Percentiles rank a stretch among this genome's conserved stretches.
phyloP scores from a whole-genome alignment of 1,139 yeast species.

The Pichia cactophila region DNA sequence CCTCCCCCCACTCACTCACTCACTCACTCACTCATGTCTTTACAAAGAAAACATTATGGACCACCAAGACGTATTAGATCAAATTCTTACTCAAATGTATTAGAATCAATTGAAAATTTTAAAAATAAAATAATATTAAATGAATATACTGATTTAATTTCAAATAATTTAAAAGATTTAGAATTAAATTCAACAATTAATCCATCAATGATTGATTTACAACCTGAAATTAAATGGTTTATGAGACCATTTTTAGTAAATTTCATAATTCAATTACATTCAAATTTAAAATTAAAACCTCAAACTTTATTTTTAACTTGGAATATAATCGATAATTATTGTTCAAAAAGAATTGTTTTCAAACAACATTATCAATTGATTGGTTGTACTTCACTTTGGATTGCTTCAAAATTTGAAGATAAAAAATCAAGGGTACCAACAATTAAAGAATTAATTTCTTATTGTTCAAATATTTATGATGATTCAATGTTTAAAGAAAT shows the following conservation, averaged over 20 bases:
- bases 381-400: conserved; percentile 91
- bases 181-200: conserved; percentile 31
- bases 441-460: conserved; percentile 61
- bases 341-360: conserved; percentile 85
- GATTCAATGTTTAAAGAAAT: conserved; percentile 88
- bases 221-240: conserved; percentile 88
- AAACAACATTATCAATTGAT: conserved; percentile 88
- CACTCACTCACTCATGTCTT: not conserved
- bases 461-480: conserved; percentile 83
- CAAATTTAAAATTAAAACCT: conserved; percentile 65
- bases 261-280: conserved; percentile 74
- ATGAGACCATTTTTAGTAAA: conserved; percentile 88
- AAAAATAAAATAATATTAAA: conserved; percentile 36
- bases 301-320: conserved; percentile 76
- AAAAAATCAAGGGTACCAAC: conserved; percentile 81
- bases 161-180: conserved; percentile 26
- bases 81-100: conserved; percentile 33
- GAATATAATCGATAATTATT: conserved; percentile 81
- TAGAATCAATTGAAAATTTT: conserved; percentile 42
- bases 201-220: conserved; percentile 73
- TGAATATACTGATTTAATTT: conserved; percentile 33
- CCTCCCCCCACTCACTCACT: not conserved
- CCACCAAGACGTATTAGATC: conserved; percentile 37
- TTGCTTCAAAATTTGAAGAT: conserved; percentile 90
- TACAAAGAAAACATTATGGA: conserved; percentile 27